Base-by-base conservation (phyloP, 257 asterid species). In the Solanum pennellii region DNA sequence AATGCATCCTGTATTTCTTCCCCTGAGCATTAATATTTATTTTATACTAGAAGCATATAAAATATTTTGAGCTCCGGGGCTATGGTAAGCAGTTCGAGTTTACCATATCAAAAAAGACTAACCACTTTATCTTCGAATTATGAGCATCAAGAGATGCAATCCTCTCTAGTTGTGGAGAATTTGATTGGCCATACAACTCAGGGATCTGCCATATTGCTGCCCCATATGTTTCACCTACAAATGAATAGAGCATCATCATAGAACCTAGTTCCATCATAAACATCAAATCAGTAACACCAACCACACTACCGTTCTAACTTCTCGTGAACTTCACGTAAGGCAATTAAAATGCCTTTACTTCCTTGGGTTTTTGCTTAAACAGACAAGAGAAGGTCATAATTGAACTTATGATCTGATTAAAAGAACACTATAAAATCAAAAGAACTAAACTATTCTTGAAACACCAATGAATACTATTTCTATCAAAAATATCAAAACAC, bases 151-250 rank as follows among this genome's bases (percentile, higher is more conserved):
- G 96, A 88, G 97, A 92, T 85, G 98, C 99, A 47, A 97, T 89
- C 86, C 87, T 91, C 89, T 97, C 98, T 92, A 97, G 87, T 79
- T 97, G 98, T 73, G 99, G 99, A 86, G 99, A 97, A 90, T 94
- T 97, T 74, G 92, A 90, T 89, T 97, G 98, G 87, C 99, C 99
- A 90, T 97, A 97, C 88, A 97, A 89, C 95, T 97, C 99, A 0
- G 98, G 98, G 66, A 97, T 96, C 90, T 94, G 99, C 99, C 99
- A 97, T 71, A 97, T 93, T 29, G 98, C 97, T 86, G 99, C 99
- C 87, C 95, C 99, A 85, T 94, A 93, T 42, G 95, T 89, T 89
- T 95, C 99, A 66, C 99, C 99, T 94, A 87, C 56, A 87, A 25
- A 80, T 72, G 35, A 85, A 85, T 74, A 92, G 75, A 3, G 83